Conservation (phyloP, 176 grass and related monocot genomes). For the Raddia distichophylla region DNA sequence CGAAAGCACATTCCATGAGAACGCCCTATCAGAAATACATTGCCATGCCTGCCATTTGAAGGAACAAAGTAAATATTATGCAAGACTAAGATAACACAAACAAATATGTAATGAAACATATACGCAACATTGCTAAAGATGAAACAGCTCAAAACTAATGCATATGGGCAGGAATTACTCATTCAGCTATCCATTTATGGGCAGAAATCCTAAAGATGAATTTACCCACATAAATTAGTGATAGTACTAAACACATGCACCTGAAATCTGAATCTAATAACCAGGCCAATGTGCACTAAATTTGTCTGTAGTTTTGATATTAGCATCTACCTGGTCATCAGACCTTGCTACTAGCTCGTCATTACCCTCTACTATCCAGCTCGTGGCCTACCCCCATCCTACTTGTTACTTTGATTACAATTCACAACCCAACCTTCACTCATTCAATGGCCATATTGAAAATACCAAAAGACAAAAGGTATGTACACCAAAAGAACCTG, state of each 20-base stretch:
- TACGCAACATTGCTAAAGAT: background rate
- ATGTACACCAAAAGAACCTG: background rate
- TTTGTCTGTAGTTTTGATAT: background rate
- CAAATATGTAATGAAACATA: background rate
- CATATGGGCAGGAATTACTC: background rate
- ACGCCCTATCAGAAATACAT: constrained; percentile 72
- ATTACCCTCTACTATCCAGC: background rate
- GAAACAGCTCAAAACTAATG: constrained; percentile 7
- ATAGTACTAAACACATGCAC: background rate
- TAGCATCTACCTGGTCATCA: background rate
- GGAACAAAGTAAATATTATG: constrained; percentile 8
- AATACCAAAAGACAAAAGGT: background rate
- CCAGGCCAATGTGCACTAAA: background rate
- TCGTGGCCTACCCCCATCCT: background rate
- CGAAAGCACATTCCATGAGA: constrained; percentile 90
- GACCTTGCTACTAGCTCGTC: background rate
- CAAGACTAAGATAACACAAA: constrained; percentile 24
- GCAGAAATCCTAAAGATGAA: background rate
- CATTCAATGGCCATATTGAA: constrained; percentile 26
- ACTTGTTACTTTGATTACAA: background rate
- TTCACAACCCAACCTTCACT: background rate
- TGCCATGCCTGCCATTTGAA: constrained; percentile 69
- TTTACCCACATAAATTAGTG: background rate
- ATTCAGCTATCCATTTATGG: background rate
- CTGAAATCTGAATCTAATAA: constrained; percentile 18